Conservation (phyloP, 371 early-diverging fungal genomes). For the Zychaea mexicana region DNA sequence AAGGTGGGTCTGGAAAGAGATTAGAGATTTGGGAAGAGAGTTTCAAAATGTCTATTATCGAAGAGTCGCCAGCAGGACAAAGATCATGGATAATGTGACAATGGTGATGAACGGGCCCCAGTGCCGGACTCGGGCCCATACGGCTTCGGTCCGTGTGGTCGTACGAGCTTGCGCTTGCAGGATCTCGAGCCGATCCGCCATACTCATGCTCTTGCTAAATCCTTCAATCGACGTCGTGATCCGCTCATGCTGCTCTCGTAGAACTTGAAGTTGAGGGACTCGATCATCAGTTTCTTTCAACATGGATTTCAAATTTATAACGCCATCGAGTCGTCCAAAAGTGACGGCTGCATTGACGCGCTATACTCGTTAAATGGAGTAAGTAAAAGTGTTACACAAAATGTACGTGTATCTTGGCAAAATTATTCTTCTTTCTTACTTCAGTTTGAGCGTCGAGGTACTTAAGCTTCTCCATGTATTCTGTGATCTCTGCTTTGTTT, state of each 20-base stretch:
- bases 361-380: not conserved
- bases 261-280: not conserved
- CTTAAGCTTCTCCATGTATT: slow-evolving; percentile 6
- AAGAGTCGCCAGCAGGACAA: not conserved
- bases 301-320: not conserved
- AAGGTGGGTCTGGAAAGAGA: no score
- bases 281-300: not conserved
- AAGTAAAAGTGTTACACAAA: not conserved
- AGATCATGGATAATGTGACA: slow-evolving; percentile 1
- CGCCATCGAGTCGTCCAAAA: not conserved
- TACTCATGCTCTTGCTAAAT: not conserved
- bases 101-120: slow-evolving; percentile 9
- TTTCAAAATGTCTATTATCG: not conserved
- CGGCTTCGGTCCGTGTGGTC: slow-evolving; percentile 6
- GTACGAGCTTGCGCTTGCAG: slow-evolving; percentile 2
- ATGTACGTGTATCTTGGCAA: not conserved
- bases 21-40: no score
- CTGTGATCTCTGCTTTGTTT: not conserved
- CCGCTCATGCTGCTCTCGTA: slow-evolving; percentile 4
- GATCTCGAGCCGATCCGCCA: not conserved
- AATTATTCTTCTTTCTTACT: not conserved
- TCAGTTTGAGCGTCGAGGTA: slow-evolving; percentile 1
- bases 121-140: slow-evolving; percentile 6
- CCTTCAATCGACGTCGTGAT: slow-evolving; percentile 1
- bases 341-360: not conserved